Conservation (phyloP, 441 rosid genomes). For the Erysimum pusillum region DNA sequence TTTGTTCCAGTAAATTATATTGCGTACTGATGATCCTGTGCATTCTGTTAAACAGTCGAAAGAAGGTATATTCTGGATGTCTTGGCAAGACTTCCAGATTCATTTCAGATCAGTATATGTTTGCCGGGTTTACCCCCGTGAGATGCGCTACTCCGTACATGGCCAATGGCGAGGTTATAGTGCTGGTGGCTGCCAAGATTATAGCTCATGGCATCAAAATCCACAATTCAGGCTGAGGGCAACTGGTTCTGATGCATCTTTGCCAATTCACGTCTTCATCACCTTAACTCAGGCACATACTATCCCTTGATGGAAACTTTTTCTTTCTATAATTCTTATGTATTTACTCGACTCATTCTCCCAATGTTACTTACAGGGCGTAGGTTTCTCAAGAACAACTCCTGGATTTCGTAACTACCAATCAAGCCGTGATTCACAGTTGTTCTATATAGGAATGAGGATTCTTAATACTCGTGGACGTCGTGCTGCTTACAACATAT, state of each 20-base stretch:
- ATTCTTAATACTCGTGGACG: constrained; percentile 98
- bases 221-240: constrained; percentile 98
- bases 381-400: constrained; percentile 95
- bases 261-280: constrained; percentile 93
- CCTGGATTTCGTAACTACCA: constrained; percentile 98
- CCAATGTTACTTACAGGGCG: constrained; percentile 69
- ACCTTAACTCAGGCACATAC: constrained; percentile 92
- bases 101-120: constrained; percentile 99
- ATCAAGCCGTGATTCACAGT: constrained; percentile 94
- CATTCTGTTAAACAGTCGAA: constrained; percentile 73
- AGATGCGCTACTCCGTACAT: constrained; percentile 97
- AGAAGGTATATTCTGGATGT: constrained; percentile 99
- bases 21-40: constrained; percentile 25
- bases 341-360: constrained; percentile 10
- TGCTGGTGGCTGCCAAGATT: constrained; percentile 99
- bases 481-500: constrained; percentile 96
- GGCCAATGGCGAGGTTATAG: constrained; percentile 98
- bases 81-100: constrained; percentile 99
- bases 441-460: constrained; percentile 99
- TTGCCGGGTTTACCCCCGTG: constrained; percentile 97
- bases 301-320: constrained; percentile 17
- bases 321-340: constrained; percentile 11
- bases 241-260: constrained; percentile 88
- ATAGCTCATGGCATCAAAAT: constrained; percentile 98
- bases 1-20: constrained; percentile 10